A percentile compares a stretch with the other conserved stretches of the same genome.
Evolutionary conservation across 1,284 basidiomycete species (phyloP).

Genomic region (Melampsora occidentalis): DNA sequence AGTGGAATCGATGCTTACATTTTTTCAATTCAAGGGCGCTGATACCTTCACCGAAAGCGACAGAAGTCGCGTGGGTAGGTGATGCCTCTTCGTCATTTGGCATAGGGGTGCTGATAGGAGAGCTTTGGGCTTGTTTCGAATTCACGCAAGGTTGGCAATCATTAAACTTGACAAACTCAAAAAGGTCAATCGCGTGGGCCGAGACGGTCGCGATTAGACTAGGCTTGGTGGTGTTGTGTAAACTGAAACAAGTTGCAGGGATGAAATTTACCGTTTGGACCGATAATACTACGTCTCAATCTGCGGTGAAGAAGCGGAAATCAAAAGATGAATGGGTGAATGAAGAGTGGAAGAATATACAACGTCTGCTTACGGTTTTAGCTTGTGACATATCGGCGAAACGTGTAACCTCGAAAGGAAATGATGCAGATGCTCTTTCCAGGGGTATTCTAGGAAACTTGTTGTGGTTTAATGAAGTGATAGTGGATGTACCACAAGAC

Average conservation of each 20-base stretch:
- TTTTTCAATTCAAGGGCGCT: not conserved
- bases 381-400: not conserved
- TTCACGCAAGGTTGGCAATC: not conserved
- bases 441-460: not conserved
- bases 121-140: not conserved
- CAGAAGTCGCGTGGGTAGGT: constrained; percentile 1
- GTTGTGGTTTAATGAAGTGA: no score
- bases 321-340: constrained; percentile 4
- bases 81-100: not conserved
- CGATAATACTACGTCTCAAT: not conserved
- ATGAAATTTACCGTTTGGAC: not conserved
- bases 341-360: not conserved
- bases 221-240: not conserved
- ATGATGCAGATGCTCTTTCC: constrained; percentile 4
- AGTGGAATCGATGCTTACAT: not conserved
- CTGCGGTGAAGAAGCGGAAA: not conserved
- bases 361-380: not conserved
- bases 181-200: not conserved
- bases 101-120: constrained; percentile 1
- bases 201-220: constrained; percentile 11
- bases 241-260: not conserved
- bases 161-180: not conserved
- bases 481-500: no score
- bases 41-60: not conserved
- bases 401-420: constrained; percentile 6